Evolutionary conservation across 306 rosid species (phyloP).

Genomic region (Arachis stenosperma): DNA sequence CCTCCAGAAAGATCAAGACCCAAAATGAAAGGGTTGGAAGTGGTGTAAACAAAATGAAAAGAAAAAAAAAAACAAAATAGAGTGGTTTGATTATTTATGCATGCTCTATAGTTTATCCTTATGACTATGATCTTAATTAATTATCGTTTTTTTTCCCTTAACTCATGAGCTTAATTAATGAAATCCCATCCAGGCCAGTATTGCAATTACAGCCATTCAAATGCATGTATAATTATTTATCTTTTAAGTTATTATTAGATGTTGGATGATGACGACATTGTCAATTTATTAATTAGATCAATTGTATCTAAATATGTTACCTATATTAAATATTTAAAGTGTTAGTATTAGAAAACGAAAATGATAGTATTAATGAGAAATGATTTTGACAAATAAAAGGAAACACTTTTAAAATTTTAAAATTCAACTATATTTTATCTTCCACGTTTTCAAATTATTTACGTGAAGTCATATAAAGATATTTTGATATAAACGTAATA

Average conservation of each 20-base stretch:
- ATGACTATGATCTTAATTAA: constrained; percentile 31
- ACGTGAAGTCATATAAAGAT: no score
- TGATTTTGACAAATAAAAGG: background rate
- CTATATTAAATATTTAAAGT: no score
- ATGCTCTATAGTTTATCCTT: constrained; percentile 29
- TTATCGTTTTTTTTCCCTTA: constrained; percentile 14
- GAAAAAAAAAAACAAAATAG: background rate
- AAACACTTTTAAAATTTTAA: background rate
- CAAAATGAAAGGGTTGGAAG: constrained; percentile 57
- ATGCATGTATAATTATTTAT: background rate
- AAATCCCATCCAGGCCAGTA: background rate
- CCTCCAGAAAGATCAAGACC: constrained; percentile 71
- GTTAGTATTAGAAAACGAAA: no score
- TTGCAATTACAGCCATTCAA: background rate
- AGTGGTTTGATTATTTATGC: constrained; percentile 4
- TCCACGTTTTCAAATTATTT: no score
- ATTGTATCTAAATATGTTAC: no score
- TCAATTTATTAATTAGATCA: background rate
- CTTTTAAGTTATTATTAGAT: background rate
- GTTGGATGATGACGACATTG: background rate
- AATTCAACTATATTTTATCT: no score
- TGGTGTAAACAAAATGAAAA: constrained; percentile 29
- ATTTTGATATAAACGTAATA: no score
- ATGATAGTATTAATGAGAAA: background rate
- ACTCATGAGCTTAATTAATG: constrained; percentile 38